phyloP scores from a whole-genome alignment of 805 yeast genomes.

The Cyberlindnera bimundalis region DNA sequence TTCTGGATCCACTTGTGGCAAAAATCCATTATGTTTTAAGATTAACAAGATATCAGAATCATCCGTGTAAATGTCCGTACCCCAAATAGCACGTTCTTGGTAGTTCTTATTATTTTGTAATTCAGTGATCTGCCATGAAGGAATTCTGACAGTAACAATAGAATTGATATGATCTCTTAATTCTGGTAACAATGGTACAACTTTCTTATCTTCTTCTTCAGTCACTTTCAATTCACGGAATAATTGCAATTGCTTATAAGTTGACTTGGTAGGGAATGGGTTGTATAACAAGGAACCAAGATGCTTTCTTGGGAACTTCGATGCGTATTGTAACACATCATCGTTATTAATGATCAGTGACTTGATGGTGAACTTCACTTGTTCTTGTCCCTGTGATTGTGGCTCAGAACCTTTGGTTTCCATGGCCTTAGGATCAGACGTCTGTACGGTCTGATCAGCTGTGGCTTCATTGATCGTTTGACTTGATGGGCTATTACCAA shows the following conservation, averaged over 20 bases:
- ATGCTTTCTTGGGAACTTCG: conserved; percentile 40
- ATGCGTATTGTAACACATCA: conserved; percentile 39
- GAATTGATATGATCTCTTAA: conserved; percentile 40
- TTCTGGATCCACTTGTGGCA: conserved; percentile 31
- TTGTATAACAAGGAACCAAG: conserved; percentile 59
- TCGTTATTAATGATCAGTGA: conserved; percentile 33
- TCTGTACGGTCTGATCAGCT: neutral
- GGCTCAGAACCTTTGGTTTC: neutral
- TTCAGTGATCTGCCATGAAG: conserved; percentile 26
- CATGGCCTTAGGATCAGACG: neutral
- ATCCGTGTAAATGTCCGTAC: conserved; percentile 89
- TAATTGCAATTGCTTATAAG: conserved; percentile 24
- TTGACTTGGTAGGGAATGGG: conserved; percentile 48
- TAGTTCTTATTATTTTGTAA: conserved; percentile 24
- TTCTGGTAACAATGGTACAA: conserved; percentile 31
- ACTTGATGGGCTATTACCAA: neutral
- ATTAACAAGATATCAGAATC: conserved; percentile 83
- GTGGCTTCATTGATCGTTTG: neutral
- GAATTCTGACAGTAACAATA: conserved; percentile 29
- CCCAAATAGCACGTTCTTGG: conserved; percentile 61
- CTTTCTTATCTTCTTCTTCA: conserved; percentile 7
- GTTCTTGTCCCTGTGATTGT: too few species aligned
- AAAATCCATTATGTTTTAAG: conserved; percentile 73
- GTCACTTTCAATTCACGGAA: conserved; percentile 5
- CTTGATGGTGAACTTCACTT: neutral